Base-by-base conservation (phyloP, 2,329 filamentous ascomycete genomes). In the Exophiala sp. region DNA sequence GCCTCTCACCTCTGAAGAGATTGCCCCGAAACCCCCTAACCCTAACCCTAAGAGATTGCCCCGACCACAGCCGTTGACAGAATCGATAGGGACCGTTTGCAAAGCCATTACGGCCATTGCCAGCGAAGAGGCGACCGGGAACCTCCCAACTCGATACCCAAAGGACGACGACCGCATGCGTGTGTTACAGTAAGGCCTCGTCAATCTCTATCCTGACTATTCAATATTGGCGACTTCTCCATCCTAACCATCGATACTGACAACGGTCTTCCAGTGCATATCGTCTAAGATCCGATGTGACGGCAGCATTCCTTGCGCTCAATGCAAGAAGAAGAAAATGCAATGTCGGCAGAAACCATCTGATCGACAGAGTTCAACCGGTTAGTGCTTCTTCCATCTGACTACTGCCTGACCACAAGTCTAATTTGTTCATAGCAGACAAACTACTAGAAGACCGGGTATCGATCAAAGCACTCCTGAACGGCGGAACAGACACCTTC, bases 221-320 rank as follows among this genome's bases (percentile, higher is more conserved):
- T n/a, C n/a, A n/a, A n/a, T n/a, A n/a, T n/a, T n/a, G n/a, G n/a
- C n/a, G n/a, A n/a, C n/a, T n/a, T n/a, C n/a, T n/a, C n/a, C n/a
- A n/a, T 27, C 24, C 24, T 6, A 27, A 27, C 24, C 5, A 10
- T 10, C 24, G 10, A 27, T 6, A 27, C 10, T 27, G 24, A 27
- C 24, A 5, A 27, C 10, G 11, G 34, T 16, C 13, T 4, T 22
- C 21, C 39, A 73, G 71, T 73, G 71, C 55, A 73, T 69, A 13
- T 63, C 68, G 18, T 72, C 73, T 67, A 73, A 73, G 52, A 64
- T 73, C 14, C 71, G 71, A 10, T 73, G 71, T 55, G 71, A 73
- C 55, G 71, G 71, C 8, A 58, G 62, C 24, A 68, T 60, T 46
- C 71, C 71, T 13, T 73, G 71, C 50, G 64, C 66, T 29, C 70